Evolutionary conservation across 2,329 filamentous ascomycete genomes (phyloP), one percentile per base, ranked within the genome.

Genomic region (Aspergillus eucalypticola): DNA sequence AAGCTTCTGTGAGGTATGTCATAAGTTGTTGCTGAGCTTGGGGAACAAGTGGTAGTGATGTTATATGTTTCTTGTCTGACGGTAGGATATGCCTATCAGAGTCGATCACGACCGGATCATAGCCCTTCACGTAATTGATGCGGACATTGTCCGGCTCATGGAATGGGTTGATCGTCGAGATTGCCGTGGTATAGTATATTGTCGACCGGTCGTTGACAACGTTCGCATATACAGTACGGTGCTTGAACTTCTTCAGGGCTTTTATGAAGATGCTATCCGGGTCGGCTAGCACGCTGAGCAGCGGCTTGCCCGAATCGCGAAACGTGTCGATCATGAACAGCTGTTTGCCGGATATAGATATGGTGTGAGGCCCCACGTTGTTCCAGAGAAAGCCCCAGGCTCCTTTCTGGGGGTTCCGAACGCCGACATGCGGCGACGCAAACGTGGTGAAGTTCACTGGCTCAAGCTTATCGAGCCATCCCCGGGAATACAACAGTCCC

Each of bases 381-480:
- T 98, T 98, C 87, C 82, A 97, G 59, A 90, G 78, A 71, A 83
- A 85, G 71, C 86, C 88, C 59, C 84, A 81, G 78, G 84, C 84
- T 15, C 90, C 90, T 50, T 84, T 85, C 46, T 88, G 76, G 1
- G 90, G 90, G 1, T 87, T 86, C 53, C 89, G 83, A 1, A 90
- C 89, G n/a, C 90, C 90, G 7, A 93, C 82, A 76, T 93, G 90
- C 23, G 90, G 94, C 32, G 90, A 89, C 5, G 90, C 94, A 76
- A 98, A 97, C 1, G 93, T 96, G 2, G 90, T 91, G 76, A 98
- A 97, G 81, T 96, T 97, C 85, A 94, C 85, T 65, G 94, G 94
- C 71, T 92, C 84, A 25, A 98, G 82, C 60, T 83, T 83, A 59
- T 96, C 88, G 59, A 98, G 87, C 60, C 91, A 82, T 8, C 92